Percentiles rank a stretch among this genome's conserved stretches.
phyloP scores from a whole-genome alignment of 116 monocot species.

The Cymodocea nodosa region DNA sequence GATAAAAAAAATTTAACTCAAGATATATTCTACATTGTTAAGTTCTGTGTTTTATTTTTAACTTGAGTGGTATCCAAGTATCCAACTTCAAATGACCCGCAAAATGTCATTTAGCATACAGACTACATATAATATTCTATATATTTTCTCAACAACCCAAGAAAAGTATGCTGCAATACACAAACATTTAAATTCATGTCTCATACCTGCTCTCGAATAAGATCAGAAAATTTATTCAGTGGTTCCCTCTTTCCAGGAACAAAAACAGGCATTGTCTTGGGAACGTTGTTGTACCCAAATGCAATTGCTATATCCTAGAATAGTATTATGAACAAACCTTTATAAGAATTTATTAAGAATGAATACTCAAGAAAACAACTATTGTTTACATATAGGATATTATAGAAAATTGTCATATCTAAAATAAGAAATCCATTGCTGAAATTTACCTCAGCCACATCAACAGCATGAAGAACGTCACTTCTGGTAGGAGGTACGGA shows the following conservation, averaged over 20 bases:
- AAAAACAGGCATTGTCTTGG: slow-evolving; percentile 59
- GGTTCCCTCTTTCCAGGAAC: slow-evolving; percentile 68
- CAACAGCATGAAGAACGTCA: slow-evolving; percentile 90
- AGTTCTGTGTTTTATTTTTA: too few species aligned
- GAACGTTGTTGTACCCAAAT: slow-evolving; percentile 81
- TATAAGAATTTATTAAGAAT: not conserved
- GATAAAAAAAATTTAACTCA: too few species aligned
- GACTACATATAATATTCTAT: too few species aligned
- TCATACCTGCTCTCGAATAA: slow-evolving; percentile 70
- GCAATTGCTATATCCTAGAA: slow-evolving; percentile 93
- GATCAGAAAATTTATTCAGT: slow-evolving; percentile 69
- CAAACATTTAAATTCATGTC: not conserved
- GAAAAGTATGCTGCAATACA: too few species aligned
- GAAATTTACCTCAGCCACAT: slow-evolving; percentile 71
- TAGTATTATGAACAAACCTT: not conserved
- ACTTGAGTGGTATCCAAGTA: too few species aligned
- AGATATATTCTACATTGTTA: too few species aligned
- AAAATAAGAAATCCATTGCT: not conserved
- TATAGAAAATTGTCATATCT: not conserved
- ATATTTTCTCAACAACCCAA: too few species aligned
- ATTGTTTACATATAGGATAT: not conserved
- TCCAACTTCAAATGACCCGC: too few species aligned
- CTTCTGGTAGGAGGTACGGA: slow-evolving; percentile 93
- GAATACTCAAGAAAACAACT: not conserved
- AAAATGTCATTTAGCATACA: too few species aligned